Conservation (phyloP, 345 rosid species). For the Theobroma cacao region DNA sequence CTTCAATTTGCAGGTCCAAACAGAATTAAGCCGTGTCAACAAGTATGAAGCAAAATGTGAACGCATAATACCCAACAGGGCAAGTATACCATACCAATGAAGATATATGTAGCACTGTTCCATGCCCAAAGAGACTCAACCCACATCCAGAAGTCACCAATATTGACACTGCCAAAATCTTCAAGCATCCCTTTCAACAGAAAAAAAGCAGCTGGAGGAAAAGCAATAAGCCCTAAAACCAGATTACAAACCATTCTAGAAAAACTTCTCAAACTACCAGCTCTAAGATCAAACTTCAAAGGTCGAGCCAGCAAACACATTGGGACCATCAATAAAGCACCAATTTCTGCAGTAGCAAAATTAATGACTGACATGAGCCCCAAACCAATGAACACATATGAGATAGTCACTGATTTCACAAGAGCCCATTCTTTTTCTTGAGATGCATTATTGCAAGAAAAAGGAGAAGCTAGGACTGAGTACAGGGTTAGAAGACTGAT, state of each 20-base stretch:
- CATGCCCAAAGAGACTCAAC: conserved; percentile 84
- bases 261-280: conserved; percentile 34
- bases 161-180: conserved; percentile 38
- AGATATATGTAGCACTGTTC: conserved; percentile 94
- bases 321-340: conserved; percentile 80
- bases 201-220: conserved; percentile 65
- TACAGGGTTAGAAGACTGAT: conserved; percentile 46
- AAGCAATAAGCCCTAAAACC: conserved; percentile 42
- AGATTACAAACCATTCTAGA: conserved; percentile 49
- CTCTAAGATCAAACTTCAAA: conserved; percentile 47
- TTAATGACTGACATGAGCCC: conserved; percentile 89
- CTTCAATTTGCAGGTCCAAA: background rate
- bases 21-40: conserved; percentile 42
- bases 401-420: conserved; percentile 81
- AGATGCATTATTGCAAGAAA: conserved; percentile 22
- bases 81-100: conserved; percentile 75
- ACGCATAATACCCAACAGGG: conserved; percentile 66
- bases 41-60: conserved; percentile 57
- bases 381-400: conserved; percentile 74
- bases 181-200: conserved; percentile 41
- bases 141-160: conserved; percentile 86
- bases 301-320: conserved; percentile 74
- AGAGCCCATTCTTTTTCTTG: conserved; percentile 54
- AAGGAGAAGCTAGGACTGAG: conserved; percentile 45
- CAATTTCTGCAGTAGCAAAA: conserved; percentile 88